Base-by-base conservation (phyloP, 2,329 filamentous ascomycete genomes). In the Proliferodiscus dingleyae region DNA sequence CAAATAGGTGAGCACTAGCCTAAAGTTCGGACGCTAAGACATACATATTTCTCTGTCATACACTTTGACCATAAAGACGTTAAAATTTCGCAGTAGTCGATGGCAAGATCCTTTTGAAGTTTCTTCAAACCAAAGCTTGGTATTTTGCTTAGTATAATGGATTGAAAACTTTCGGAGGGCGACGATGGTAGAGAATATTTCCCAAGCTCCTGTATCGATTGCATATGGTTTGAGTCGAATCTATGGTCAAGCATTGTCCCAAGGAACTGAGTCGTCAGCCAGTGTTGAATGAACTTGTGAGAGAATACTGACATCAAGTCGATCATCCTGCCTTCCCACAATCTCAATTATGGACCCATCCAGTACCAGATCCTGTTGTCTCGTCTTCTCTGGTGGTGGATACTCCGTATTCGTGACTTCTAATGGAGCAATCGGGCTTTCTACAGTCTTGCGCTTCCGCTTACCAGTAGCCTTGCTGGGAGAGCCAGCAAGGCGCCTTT, bases 61-160 rank as follows among this genome's bases (percentile, higher is more conserved):
- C 86, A 89, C 16, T 72, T 74, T 13, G 72, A 71, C 86, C 87
- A 91, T 11, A 91, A 64, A 13, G 74, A 71, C 40, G 87, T 72
- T 16, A 89, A 65, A 23, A 81, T 68, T 39, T 78, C 71, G 41
- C 79, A 80, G 52, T 89, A 81, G 49, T 81, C 77, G 8, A 83
- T 68, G 1, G 85, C 75, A 68, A 50, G 70, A 30, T 68, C 60
- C 67, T 78, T 65, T 68, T 71, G 39, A 68, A 77, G 48, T 68
- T 72, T 43, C 60, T 68, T 44, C 62, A 68, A 71, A 41, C 77
- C 76, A 50, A 81, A 71, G 5, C 71, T 61, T 0, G 83, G 78
- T n/a, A 91, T 66, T 36, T 75, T 76, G 51, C 86, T 80, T 43
- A 87, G 76, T 23, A 90, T 75, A 18, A 82, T 71, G 3, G 85